Percentiles rank a stretch among this genome's conserved stretches.
These are phyloP conservation scores for Hypocreales sp. DNA, from an alignment of 2,329 filamentous ascomycete genomes.

Conservation along the genomic window DNA sequence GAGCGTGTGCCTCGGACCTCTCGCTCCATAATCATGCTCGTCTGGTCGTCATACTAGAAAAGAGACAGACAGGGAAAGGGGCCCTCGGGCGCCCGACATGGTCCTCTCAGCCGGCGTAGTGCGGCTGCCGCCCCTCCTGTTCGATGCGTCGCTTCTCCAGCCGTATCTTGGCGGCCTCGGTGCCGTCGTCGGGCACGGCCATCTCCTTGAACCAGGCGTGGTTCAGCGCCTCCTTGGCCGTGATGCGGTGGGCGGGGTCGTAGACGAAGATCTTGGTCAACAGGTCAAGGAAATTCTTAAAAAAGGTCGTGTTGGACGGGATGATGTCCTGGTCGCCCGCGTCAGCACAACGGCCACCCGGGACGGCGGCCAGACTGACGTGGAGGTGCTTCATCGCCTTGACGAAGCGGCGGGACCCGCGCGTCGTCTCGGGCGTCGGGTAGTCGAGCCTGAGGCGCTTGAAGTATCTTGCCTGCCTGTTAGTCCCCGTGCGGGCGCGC, in stretches of 20 bases:
- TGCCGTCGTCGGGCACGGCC: slow-evolving; percentile 48
- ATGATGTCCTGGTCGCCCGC: slow-evolving; percentile 41
- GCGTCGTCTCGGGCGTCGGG: slow-evolving; percentile 44
- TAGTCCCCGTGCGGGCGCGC: no score
- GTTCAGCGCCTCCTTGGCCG: slow-evolving; percentile 48
- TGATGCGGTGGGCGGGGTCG: slow-evolving; percentile 49
- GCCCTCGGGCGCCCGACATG: no score
- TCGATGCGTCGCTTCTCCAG: slow-evolving; percentile 31
- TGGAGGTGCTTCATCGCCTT: slow-evolving; percentile 56
- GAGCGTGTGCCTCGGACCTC: no score
- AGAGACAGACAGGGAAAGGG: no score
- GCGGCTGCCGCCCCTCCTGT: slow-evolving; percentile 6
- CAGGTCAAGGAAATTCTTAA: slow-evolving; percentile 47
- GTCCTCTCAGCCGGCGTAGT: no score
- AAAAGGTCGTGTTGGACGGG: slow-evolving; percentile 40
- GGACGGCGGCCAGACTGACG: no score
- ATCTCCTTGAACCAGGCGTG: slow-evolving; percentile 55
- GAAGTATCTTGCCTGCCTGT: slow-evolving; percentile 38
- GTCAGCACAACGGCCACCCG: no score
- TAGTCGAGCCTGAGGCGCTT: slow-evolving; percentile 51
- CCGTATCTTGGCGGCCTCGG: slow-evolving; percentile 50
- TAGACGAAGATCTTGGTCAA: slow-evolving; percentile 54
- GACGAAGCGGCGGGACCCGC: slow-evolving; percentile 50
- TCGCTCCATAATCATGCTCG: no score
- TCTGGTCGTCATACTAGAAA: no score